phyloP scores from a whole-genome alignment of 1,139 yeast species.

The Kluyveromyces sp. region DNA sequence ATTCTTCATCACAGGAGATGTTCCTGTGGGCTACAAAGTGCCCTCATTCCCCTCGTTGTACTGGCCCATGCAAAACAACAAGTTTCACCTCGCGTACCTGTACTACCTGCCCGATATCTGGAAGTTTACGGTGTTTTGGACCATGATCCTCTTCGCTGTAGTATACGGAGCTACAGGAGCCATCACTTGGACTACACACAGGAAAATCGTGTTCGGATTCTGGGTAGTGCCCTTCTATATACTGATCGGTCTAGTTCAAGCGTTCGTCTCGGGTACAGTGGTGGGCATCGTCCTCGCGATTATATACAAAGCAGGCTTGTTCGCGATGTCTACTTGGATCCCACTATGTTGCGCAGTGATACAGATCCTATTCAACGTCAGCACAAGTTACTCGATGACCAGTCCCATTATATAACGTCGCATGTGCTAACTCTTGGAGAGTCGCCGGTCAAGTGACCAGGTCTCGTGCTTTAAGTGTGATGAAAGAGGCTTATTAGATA shows the following conservation, averaged over 20 bases:
- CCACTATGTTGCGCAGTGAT: conserved; percentile 77
- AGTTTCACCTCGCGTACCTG: conserved; percentile 50
- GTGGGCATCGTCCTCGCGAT: conserved; percentile 63
- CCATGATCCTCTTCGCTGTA: conserved; percentile 56
- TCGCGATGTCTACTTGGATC: conserved; percentile 90
- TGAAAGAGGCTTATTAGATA: too few species aligned
- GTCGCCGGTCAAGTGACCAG: too few species aligned
- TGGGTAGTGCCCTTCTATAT: conserved; percentile 43
- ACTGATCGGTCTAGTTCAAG: conserved; percentile 54
- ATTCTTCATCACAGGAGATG: conserved; percentile 35
- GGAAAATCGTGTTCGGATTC: conserved; percentile 37
- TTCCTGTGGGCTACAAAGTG: conserved; percentile 73
- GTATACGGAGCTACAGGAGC: conserved; percentile 62
- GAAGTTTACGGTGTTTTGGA: conserved; percentile 79
- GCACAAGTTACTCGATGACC: conserved; percentile 62
- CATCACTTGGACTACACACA: conserved; percentile 50
- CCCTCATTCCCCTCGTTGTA: conserved; percentile 78
- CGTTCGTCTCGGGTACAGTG: conserved; percentile 63
- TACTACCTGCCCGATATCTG: conserved; percentile 73
- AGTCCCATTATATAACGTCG: conserved; percentile 6
- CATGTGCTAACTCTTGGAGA: too few species aligned
- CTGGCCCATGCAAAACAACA: conserved; percentile 51
- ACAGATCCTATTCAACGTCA: conserved; percentile 56
- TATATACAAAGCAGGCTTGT: conserved; percentile 66
- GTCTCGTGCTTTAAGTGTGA: too few species aligned